Conservation (phyloP, 371 early-diverging fungal genomes). For the Rhizopus sp. region DNA sequence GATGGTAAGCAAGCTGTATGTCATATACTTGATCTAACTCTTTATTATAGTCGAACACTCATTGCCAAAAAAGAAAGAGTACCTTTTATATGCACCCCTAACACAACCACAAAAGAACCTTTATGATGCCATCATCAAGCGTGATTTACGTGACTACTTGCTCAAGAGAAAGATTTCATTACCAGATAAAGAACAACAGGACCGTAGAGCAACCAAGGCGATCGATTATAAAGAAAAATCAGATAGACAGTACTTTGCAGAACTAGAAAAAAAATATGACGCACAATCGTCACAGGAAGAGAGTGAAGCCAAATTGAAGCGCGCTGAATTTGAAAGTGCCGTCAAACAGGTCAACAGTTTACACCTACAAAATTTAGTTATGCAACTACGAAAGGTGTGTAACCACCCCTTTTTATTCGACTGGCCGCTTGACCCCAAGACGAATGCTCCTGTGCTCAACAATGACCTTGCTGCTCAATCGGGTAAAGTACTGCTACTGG, state of each 20-base stretch:
- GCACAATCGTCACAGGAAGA: slow-evolving; percentile 2
- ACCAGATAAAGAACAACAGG: slow-evolving; percentile 17
- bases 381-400: slow-evolving; percentile 95
- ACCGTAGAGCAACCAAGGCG: slow-evolving; percentile 19
- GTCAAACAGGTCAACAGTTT: slow-evolving; percentile 55
- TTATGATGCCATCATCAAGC: slow-evolving; percentile 82
- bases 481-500: slow-evolving; percentile 90
- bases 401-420: slow-evolving; percentile 95
- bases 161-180: slow-evolving; percentile 50
- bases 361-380: slow-evolving; percentile 79
- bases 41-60: slow-evolving; percentile 71
- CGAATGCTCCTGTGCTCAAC: slow-evolving; percentile 44
- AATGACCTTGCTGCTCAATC: slow-evolving; percentile 66
- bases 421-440: slow-evolving; percentile 64
- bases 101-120: slow-evolving; percentile 79
- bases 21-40: neutral
- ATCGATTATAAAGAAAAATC: slow-evolving; percentile 49
- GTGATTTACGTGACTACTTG: slow-evolving; percentile 73
- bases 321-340: slow-evolving; percentile 12
- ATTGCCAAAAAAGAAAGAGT: slow-evolving; percentile 91
- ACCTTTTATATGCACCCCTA: slow-evolving; percentile 83
- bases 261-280: slow-evolving; percentile 42
- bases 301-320: neutral
- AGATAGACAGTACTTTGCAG: slow-evolving; percentile 45
- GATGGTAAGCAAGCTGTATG: slow-evolving; percentile 64